phyloP scores from a whole-genome alignment of 2,329 filamentous ascomycete species.

The Hypoxylon sp. region DNA sequence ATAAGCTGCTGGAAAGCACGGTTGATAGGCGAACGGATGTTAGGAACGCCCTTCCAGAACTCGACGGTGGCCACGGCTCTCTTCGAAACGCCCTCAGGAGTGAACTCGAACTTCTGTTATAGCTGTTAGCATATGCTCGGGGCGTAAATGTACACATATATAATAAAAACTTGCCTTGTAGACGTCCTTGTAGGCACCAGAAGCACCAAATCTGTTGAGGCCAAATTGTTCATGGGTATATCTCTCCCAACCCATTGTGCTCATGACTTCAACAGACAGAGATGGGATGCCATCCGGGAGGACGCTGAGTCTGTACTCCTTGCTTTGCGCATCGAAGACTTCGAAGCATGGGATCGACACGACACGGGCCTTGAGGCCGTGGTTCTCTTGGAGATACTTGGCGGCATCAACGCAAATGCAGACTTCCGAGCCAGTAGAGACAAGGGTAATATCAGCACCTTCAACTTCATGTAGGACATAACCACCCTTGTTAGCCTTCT shows the following conservation, averaged over 20 bases:
- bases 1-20: constrained; percentile 97
- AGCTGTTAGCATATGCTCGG: constrained; percentile 56
- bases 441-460: constrained; percentile 87
- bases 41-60: constrained; percentile 95
- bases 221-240: constrained; percentile 99
- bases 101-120: constrained; percentile 97
- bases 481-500: constrained; percentile 92
- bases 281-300: constrained; percentile 95
- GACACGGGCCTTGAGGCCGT: constrained; percentile 88
- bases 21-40: constrained; percentile 95
- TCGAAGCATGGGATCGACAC: constrained; percentile 98
- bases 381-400: constrained; percentile 90
- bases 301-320: constrained; percentile 94
- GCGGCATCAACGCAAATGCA: constrained; percentile 92
- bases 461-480: constrained; percentile 90
- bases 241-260: constrained; percentile 97
- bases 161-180: constrained; percentile 78
- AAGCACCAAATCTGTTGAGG: constrained; percentile 98
- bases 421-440: constrained; percentile 97
- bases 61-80: constrained; percentile 91
- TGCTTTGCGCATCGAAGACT: constrained; percentile 92
- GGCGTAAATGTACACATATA: neutral
- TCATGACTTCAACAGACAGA: constrained; percentile 95
- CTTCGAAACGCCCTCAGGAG: constrained; percentile 95
- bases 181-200: constrained; percentile 96